These are phyloP conservation scores for Cymbopogon citratus DNA, from an alignment of 176 grass and related monocot species.

Conservation along the genomic window DNA sequence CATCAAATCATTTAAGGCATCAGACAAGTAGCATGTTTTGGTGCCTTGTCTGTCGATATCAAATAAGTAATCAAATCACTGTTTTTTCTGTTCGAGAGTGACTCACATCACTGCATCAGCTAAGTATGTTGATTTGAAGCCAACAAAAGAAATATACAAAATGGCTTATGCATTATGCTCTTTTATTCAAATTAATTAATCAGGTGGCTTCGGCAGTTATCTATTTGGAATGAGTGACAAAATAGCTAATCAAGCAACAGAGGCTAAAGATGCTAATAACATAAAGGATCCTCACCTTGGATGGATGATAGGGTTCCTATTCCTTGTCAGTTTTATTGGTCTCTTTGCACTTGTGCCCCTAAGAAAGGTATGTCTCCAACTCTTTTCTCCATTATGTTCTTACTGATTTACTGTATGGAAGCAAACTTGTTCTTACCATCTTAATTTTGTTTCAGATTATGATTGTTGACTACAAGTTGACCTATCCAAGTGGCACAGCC, in stretches of 20 bases:
- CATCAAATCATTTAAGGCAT: background rate
- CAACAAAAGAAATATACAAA: background rate
- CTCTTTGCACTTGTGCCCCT: slow-evolving; percentile 81
- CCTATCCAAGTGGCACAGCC: slow-evolving; percentile 68
- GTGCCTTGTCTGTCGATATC: background rate
- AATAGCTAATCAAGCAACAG: slow-evolving; percentile 58
- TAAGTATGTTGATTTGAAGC: background rate
- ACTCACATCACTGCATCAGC: background rate
- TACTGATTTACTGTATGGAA: slow-evolving; percentile 2
- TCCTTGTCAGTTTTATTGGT: slow-evolving; percentile 85
- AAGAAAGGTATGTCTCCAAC: slow-evolving; percentile 58
- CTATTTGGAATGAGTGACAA: slow-evolving; percentile 76
- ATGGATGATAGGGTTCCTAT: slow-evolving; percentile 94
- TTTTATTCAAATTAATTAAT: slow-evolving; percentile 36
- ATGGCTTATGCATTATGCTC: background rate
- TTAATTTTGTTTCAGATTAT: slow-evolving; percentile 61
- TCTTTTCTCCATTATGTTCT: slow-evolving; percentile 12
- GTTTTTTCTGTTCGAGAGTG: background rate
- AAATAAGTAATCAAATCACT: background rate
- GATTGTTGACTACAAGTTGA: slow-evolving; percentile 81
- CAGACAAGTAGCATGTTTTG: background rate
- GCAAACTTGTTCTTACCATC: slow-evolving; percentile 21
- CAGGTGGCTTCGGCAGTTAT: slow-evolving; percentile 91
- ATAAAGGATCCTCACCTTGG: slow-evolving; percentile 73
- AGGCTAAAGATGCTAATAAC: slow-evolving; percentile 57